These are phyloP conservation scores for Canavalia ensiformis DNA, from an alignment of 306 rosid species.

Conservation along the genomic window DNA sequence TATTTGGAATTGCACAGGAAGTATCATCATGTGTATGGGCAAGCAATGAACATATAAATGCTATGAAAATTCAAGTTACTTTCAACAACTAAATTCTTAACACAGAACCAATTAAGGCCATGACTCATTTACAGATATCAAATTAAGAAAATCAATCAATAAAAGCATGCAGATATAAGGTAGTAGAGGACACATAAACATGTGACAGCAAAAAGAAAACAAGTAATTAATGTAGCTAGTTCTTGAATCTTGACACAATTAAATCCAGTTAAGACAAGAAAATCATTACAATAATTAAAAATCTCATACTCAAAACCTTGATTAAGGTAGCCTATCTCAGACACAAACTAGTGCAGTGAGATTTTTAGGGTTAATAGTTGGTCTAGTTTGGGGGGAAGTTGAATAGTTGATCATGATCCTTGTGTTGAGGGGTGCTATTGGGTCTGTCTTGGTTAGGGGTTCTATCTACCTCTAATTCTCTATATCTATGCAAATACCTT, in stretches of 20 bases:
- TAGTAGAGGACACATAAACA: background rate
- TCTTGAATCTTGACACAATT: constrained; percentile 14
- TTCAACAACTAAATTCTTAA: constrained; percentile 4
- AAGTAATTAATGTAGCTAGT: constrained; percentile 17
- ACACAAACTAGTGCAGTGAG: background rate
- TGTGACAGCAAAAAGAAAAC: constrained; percentile 20
- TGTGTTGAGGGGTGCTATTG: constrained; percentile 39
- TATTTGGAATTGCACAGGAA: background rate
- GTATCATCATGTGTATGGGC: background rate
- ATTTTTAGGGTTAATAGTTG: background rate
- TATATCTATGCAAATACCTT: constrained; percentile 72
- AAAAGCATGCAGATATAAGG: constrained; percentile 11
- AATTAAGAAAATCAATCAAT: background rate
- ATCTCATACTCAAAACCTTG: constrained; percentile 42
- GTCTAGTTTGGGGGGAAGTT: background rate
- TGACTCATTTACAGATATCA: background rate
- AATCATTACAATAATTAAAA: constrained; percentile 3
- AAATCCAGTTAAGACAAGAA: constrained; percentile 37
- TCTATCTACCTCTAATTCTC: constrained; percentile 82
- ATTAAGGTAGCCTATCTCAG: constrained; percentile 30
- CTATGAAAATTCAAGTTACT: background rate
- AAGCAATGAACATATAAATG: background rate
- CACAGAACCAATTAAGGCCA: background rate
- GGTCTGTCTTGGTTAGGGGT: constrained; percentile 50
- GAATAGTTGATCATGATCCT: background rate